A percentile compares a stretch with the other conserved stretches of the same genome.
These are phyloP conservation scores for Wakefieldia striispora DNA, from an alignment of 768 basidiomycete species.

Conservation along the genomic window DNA sequence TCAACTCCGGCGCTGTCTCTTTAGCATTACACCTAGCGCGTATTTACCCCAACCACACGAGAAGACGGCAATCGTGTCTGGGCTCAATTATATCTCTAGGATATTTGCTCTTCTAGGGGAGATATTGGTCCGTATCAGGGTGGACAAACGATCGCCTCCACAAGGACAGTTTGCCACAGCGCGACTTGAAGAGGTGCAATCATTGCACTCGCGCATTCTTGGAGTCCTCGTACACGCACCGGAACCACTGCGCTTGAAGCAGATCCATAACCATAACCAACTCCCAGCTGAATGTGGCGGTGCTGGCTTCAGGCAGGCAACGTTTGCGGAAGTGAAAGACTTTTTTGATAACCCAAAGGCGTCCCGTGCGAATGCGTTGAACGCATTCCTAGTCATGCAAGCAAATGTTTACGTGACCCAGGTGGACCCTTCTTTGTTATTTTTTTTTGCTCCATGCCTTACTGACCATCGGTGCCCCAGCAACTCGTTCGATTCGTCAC, in stretches of 20 bases:
- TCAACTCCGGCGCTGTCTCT: slow-evolving; percentile 21
- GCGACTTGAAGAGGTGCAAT: slow-evolving; percentile 80
- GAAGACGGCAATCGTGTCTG: slow-evolving; percentile 80
- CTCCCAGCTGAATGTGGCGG: slow-evolving; percentile 62
- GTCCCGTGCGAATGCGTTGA: slow-evolving; percentile 78
- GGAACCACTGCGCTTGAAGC: slow-evolving; percentile 70
- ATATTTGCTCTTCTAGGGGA: slow-evolving; percentile 85
- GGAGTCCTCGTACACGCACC: slow-evolving; percentile 74
- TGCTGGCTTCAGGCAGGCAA: slow-evolving; percentile 74
- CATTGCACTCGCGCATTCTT: slow-evolving; percentile 74
- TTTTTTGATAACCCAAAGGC: slow-evolving; percentile 92
- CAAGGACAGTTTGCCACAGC: slow-evolving; percentile 84
- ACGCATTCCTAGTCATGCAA: slow-evolving; percentile 90
- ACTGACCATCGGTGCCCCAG: slow-evolving; percentile 36
- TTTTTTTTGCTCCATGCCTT: neutral
- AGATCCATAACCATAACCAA: slow-evolving; percentile 45
- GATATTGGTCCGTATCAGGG: slow-evolving; percentile 81
- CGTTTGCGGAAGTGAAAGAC: slow-evolving; percentile 85
- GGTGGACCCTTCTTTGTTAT: slow-evolving; percentile 40
- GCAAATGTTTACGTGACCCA: slow-evolving; percentile 92
- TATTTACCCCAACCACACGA: slow-evolving; percentile 87
- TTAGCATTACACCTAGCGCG: slow-evolving; percentile 77
- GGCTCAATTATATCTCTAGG: slow-evolving; percentile 82
- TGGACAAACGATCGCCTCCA: slow-evolving; percentile 83
- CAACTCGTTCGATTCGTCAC: slow-evolving; percentile 93